Evolutionary conservation across 345 rosid species (phyloP).

Genomic region (Ricinus communis): DNA sequence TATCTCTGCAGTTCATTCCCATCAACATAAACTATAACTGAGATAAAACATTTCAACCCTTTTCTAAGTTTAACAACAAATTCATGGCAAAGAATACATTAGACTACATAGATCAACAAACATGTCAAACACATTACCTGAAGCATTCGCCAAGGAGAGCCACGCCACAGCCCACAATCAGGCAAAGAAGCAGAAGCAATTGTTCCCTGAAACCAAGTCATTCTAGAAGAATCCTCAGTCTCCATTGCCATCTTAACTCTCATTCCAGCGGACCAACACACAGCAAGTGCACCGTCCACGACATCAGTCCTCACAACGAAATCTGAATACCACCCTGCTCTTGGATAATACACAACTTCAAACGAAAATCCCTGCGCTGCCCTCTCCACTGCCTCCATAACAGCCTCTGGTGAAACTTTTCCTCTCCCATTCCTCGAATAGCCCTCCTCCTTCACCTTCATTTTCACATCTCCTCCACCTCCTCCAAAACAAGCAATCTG

Average conservation of each 20-base stretch:
- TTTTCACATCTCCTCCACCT: slow-evolving; percentile 22
- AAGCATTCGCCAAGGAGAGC: slow-evolving; percentile 91
- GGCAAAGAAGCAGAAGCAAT: slow-evolving; percentile 41
- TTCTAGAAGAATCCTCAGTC: slow-evolving; percentile 73
- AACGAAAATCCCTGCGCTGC: slow-evolving; percentile 61
- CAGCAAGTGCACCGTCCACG: slow-evolving; percentile 58
- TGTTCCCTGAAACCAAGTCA: slow-evolving; percentile 76
- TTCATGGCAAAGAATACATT: neutral
- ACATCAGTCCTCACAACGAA: slow-evolving; percentile 77
- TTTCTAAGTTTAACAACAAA: neutral
- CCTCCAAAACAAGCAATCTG: slow-evolving; percentile 18
- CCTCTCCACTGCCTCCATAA: slow-evolving; percentile 49
- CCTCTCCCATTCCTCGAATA: slow-evolving; percentile 46
- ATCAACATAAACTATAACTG: neutral
- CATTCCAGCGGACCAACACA: slow-evolving; percentile 59
- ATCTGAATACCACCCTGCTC: slow-evolving; percentile 60
- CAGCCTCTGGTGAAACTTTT: slow-evolving; percentile 47
- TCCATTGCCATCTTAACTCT: slow-evolving; percentile 82
- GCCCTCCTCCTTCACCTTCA: slow-evolving; percentile 18
- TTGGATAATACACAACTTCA: slow-evolving; percentile 78
- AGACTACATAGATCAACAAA: neutral
- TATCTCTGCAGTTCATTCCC: neutral
- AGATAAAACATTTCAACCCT: neutral
- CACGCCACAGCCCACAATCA: slow-evolving; percentile 55
- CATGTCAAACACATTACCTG: slow-evolving; percentile 44